Evolutionary conservation across 176 grass and related monocot genomes (phyloP), one percentile per base, ranked within the genome.

Genomic region (Poa pratensis): DNA sequence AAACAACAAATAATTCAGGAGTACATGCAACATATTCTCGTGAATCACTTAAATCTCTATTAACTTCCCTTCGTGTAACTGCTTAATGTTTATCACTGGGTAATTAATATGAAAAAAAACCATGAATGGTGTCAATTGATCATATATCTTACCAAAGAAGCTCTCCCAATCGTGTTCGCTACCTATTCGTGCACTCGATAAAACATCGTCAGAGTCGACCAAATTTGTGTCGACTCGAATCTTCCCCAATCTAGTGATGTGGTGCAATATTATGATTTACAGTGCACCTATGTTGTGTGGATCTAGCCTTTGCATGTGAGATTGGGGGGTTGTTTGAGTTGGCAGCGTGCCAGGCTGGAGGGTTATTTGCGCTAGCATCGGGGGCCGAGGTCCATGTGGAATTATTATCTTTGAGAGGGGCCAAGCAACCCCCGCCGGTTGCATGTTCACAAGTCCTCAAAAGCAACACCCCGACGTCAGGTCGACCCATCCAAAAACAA

Each of bases 271-370:
- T 20, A 19, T 48, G 5, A 11, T 34, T 10, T 24, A 15, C 3
- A 28, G 18, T 34, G 24, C 42, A 78, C 40, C 32, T 39, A 18
- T 34, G 71, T 9, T 46, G 73, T 37, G 46, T 72, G 72, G 30
- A 32, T 37, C 16, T 74, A 79, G 80, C 34, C 5, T 75, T 80
- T 54, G 23, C 6, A 15, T 69, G 20, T 61, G 37, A 68, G 80
- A 73, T 48, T 57, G 15, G 13, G 72, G 73, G 71, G 5, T 53
- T 8, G 14, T 69, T 78, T 83, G 68, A 68, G 60, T 45, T 62
- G 60, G 81, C 85, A 80, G 23, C 46, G 24, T 63, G 81, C 81
- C 71, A 87, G 89, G 89, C 69, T 87, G 85, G 81, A 84, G 23
- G 80, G 80, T 69, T 68, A 80, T 75, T 84, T 80, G 51, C 80